phyloP scores from a whole-genome alignment of 352 stramenopile species.

The Phytophthora agathidicida region DNA sequence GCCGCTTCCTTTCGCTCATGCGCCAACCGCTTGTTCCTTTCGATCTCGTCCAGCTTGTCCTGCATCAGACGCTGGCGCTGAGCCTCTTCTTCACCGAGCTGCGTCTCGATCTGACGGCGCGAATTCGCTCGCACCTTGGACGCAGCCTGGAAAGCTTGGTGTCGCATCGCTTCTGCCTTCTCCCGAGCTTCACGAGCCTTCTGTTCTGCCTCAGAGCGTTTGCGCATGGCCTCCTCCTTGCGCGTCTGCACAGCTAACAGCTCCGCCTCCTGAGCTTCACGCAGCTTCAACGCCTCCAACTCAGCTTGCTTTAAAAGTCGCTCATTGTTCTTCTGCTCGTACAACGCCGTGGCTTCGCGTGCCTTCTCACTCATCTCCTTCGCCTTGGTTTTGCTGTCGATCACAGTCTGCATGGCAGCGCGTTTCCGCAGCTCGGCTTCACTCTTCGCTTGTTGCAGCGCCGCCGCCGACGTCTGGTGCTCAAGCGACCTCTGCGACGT shows the following conservation, averaged over 20 bases:
- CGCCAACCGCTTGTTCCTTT: conserved; percentile 54
- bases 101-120: conserved; percentile 68
- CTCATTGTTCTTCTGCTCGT: conserved; percentile 62
- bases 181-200: conserved; percentile 61
- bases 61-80: conserved; percentile 50
- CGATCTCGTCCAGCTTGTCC: conserved; percentile 51
- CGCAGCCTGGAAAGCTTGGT: conserved; percentile 65
- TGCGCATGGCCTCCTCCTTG: conserved; percentile 66
- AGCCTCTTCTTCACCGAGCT: conserved; percentile 65
- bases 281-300: conserved; percentile 46
- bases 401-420: conserved; percentile 75
- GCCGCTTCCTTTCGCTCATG: conserved; percentile 50
- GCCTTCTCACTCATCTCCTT: conserved; percentile 70
- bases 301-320: conserved; percentile 61
- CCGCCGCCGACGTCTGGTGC: conserved; percentile 35
- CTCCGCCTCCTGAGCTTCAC: conserved; percentile 47
- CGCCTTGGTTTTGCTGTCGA: conserved; percentile 70
- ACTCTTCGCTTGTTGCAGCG: conserved; percentile 46
- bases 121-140: conserved; percentile 70
- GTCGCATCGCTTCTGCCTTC: conserved; percentile 68
- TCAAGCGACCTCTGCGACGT: conserved; percentile 35
- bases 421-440: conserved; percentile 67
- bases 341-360: conserved; percentile 60
- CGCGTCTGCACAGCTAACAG: conserved; percentile 57
- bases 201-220: conserved; percentile 72